These are phyloP conservation scores for Geosiphon pyriformis DNA, from an alignment of 192 early-diverging fungal species.

Conservation along the genomic window DNA sequence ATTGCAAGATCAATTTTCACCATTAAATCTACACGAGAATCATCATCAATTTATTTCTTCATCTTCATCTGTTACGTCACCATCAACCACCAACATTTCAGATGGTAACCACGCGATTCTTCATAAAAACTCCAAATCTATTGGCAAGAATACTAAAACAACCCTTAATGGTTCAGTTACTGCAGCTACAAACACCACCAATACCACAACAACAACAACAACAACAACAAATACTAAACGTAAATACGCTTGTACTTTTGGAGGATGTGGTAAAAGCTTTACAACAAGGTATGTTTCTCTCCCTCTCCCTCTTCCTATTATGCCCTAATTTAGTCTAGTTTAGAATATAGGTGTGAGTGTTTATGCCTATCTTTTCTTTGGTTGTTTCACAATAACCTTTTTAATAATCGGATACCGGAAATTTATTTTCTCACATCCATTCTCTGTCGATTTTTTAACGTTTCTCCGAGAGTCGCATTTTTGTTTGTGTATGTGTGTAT, in stretches of 20 bases:
- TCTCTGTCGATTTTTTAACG: too few species aligned
- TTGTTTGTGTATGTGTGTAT: too few species aligned
- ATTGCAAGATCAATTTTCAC: neutral
- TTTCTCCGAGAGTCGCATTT: too few species aligned
- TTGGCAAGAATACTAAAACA: neutral
- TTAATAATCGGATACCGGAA: too few species aligned
- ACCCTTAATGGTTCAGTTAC: neutral
- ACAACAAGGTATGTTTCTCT: slow-evolving; percentile 59
- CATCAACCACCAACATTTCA: neutral
- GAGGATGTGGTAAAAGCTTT: slow-evolving; percentile 69
- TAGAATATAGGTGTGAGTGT: too few species aligned
- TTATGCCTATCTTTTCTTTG: too few species aligned
- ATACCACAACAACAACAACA: neutral
- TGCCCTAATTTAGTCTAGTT: too few species aligned
- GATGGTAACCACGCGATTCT: too few species aligned
- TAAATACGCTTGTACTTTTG: slow-evolving; percentile 63
- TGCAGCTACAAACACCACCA: neutral
- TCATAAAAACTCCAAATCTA: too few species aligned
- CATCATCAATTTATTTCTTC: neutral
- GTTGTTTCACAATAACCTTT: too few species aligned
- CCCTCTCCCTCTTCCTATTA: neutral
- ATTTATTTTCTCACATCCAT: too few species aligned
- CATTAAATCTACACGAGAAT: neutral
- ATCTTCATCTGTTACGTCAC: neutral
- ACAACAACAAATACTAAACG: slow-evolving; percentile 43